These are phyloP conservation scores for Apiospora koreana DNA, from an alignment of 2,329 filamentous ascomycete genomes.

Conservation along the genomic window DNA sequence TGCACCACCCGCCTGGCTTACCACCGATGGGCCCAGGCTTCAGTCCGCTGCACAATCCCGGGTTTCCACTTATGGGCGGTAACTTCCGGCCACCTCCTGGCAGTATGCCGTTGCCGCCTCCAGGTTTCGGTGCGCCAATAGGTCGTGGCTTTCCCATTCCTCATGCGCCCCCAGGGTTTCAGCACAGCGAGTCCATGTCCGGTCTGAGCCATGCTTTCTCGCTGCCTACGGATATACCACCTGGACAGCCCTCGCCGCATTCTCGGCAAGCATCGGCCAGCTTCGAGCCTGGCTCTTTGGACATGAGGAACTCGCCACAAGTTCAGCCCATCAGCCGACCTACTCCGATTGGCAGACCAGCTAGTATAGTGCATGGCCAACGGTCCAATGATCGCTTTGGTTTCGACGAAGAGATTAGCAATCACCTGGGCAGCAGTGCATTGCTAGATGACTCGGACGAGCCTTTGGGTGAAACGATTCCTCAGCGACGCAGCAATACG, in stretches of 20 bases:
- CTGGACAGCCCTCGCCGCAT: slow-evolving; percentile 54
- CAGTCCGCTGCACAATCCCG: slow-evolving; percentile 39
- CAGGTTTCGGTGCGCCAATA: slow-evolving; percentile 48
- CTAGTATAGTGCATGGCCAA: slow-evolving; percentile 65
- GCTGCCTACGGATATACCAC: slow-evolving; percentile 26
- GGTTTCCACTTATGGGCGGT: slow-evolving; percentile 41
- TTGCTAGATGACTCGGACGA: slow-evolving; percentile 75
- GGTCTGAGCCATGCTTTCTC: slow-evolving; percentile 42
- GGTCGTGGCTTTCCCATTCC: slow-evolving; percentile 44
- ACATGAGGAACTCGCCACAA: slow-evolving; percentile 40
- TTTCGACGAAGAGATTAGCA: slow-evolving; percentile 64
- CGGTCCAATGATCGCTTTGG: slow-evolving; percentile 25
- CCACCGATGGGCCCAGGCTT: slow-evolving; percentile 53
- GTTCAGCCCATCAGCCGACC: slow-evolving; percentile 79
- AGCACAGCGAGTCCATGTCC: slow-evolving; percentile 39
- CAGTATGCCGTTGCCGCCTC: slow-evolving; percentile 49
- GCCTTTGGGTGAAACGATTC: slow-evolving; percentile 41
- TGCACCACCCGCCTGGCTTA: slow-evolving; percentile 57
- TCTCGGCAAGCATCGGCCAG: slow-evolving; percentile 75
- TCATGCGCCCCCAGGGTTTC: slow-evolving; percentile 53
- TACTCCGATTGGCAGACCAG: slow-evolving; percentile 83
- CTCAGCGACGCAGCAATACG: slow-evolving; percentile 50
- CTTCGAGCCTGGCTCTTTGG: slow-evolving; percentile 54
- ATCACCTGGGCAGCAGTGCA: slow-evolving; percentile 87
- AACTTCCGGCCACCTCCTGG: slow-evolving; percentile 46